phyloP scores from a whole-genome alignment of 1,284 basidiomycete genomes.

The Veloboletus limbatus region DNA sequence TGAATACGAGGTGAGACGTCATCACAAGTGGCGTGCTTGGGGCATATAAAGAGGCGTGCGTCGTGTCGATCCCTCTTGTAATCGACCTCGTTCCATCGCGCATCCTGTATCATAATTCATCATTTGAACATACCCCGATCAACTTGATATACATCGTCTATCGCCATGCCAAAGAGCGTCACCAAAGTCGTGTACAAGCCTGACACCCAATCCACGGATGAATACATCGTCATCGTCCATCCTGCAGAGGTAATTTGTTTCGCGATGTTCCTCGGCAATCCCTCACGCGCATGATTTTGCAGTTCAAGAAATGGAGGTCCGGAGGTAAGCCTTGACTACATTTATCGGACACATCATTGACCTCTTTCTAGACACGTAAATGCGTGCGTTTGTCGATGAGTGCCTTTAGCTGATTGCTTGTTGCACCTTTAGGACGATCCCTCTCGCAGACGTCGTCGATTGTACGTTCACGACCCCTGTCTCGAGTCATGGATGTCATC shows the following conservation, averaged over 20 bases:
- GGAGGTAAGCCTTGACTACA: conserved; percentile 54
- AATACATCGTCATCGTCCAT: conserved; percentile 69
- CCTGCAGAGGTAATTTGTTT: conserved; percentile 51
- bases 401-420: conserved; percentile 18
- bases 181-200: conserved; percentile 79
- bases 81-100: conserved; percentile 10
- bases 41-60: conserved; percentile 32
- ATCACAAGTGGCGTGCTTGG: conserved; percentile 24
- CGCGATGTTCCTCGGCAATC: conserved; percentile 10
- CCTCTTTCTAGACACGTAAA: conserved; percentile 61
- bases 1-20: conserved; percentile 39
- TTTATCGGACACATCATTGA: conserved; percentile 27
- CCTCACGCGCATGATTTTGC: conserved; percentile 8
- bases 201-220: conserved; percentile 63
- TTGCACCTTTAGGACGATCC: conserved; percentile 49
- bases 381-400: conserved; percentile 12
- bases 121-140: conserved; percentile 14
- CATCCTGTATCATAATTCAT: conserved; percentile 10
- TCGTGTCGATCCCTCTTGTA: conserved; percentile 3
- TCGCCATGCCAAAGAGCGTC: conserved; percentile 49
- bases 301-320: conserved; percentile 78
- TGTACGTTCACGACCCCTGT: conserved; percentile 46
- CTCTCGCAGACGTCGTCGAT: conserved; percentile 69
- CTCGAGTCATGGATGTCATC: not conserved
- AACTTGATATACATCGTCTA: conserved; percentile 8